phyloP scores from a whole-genome alignment of 768 basidiomycete species.

The Flagelloscypha sp. region DNA sequence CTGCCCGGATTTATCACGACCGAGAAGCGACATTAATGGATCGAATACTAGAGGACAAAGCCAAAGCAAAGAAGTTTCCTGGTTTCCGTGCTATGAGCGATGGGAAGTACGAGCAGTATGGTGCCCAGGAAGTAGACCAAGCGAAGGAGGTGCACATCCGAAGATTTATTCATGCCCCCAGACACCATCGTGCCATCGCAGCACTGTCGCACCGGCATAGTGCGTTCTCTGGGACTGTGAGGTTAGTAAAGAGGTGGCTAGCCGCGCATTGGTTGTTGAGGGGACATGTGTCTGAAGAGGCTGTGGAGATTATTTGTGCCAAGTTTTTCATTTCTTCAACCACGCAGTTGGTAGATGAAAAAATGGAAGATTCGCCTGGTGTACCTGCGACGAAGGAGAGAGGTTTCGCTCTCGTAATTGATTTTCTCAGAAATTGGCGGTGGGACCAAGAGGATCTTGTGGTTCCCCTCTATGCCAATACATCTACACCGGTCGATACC shows the following conservation, averaged over 20 bases:
- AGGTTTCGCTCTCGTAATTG: slow-evolving; percentile 68
- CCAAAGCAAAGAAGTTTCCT: slow-evolving; percentile 24
- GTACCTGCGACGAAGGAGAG: slow-evolving; percentile 72
- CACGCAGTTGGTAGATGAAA: slow-evolving; percentile 25
- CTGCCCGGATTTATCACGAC: slow-evolving; percentile 77
- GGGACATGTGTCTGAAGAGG: slow-evolving; percentile 66
- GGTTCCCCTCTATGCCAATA: slow-evolving; percentile 61
- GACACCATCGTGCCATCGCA: slow-evolving; percentile 79
- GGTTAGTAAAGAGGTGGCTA: slow-evolving; percentile 90
- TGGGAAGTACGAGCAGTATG: slow-evolving; percentile 32
- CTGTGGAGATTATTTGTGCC: slow-evolving; percentile 80
- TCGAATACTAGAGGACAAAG: slow-evolving; percentile 46
- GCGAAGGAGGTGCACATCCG: slow-evolving; percentile 54
- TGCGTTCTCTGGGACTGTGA: slow-evolving; percentile 77
- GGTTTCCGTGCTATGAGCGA: slow-evolving; percentile 25
- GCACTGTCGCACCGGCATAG: slow-evolving; percentile 71
- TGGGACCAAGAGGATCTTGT: slow-evolving; percentile 70
- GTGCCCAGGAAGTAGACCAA: slow-evolving; percentile 46
- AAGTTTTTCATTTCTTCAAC: slow-evolving; percentile 69
- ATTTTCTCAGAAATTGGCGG: slow-evolving; percentile 73
- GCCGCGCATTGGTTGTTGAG: slow-evolving; percentile 82
- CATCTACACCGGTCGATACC: slow-evolving; percentile 8
- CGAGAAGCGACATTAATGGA: slow-evolving; percentile 77
- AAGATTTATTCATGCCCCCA: slow-evolving; percentile 73
- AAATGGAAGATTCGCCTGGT: slow-evolving; percentile 28